phyloP scores from a whole-genome alignment of 768 basidiomycete genomes.

The Termitomyces sp. region DNA sequence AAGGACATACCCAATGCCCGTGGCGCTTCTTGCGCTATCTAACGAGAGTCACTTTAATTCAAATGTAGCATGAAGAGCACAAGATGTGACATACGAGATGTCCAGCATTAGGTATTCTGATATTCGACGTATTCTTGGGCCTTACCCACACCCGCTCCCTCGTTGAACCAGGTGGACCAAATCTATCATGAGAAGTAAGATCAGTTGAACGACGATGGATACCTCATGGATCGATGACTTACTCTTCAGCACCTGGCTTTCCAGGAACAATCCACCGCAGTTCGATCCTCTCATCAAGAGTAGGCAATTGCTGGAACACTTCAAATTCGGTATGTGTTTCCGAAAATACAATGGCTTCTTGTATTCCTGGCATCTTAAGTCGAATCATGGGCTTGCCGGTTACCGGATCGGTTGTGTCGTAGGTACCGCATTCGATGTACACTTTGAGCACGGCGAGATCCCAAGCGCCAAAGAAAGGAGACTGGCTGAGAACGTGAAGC shows the following conservation, averaged over 20 bases:
- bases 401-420: slow-evolving; percentile 28
- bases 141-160: slow-evolving; percentile 43
- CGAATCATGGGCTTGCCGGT: slow-evolving; percentile 36
- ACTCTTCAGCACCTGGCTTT: slow-evolving; percentile 32
- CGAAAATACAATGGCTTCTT: slow-evolving; percentile 62
- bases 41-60: neutral
- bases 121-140: slow-evolving; percentile 40
- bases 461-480: slow-evolving; percentile 73
- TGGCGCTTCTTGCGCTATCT: slow-evolving; percentile 46
- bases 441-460: slow-evolving; percentile 56
- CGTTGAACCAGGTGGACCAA: slow-evolving; percentile 34
- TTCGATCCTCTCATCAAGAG: slow-evolving; percentile 50
- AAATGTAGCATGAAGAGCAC: neutral
- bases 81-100: slow-evolving; percentile 38
- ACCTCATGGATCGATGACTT: slow-evolving; percentile 16
- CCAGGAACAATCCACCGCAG: slow-evolving; percentile 60
- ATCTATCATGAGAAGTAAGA: slow-evolving; percentile 12
- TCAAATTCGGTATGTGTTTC: slow-evolving; percentile 44
- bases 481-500: slow-evolving; percentile 40
- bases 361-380: slow-evolving; percentile 66
- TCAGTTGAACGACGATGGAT: neutral
- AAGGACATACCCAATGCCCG: slow-evolving; percentile 25
- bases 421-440: slow-evolving; percentile 63
- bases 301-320: slow-evolving; percentile 38
- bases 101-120: slow-evolving; percentile 36